Percentiles rank a stretch among this genome's conserved stretches.
These are phyloP conservation scores for Colletotrichum sp. DNA, from an alignment of 2,329 filamentous ascomycete species.

Conservation along the genomic window DNA sequence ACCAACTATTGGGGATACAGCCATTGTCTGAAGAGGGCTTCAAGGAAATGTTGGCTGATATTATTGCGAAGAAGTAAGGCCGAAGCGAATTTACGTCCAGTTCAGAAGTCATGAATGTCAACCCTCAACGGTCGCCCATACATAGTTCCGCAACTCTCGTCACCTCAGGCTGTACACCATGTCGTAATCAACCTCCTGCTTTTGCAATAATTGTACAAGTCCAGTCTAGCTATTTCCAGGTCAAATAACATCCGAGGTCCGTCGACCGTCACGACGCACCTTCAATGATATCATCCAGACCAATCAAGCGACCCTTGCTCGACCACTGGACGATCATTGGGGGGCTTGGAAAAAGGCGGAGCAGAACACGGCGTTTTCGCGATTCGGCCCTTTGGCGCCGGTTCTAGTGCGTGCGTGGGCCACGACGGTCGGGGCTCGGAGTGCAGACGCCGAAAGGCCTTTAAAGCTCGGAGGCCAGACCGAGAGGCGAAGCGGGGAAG, in stretches of 20 bases:
- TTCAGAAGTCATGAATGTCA: not conserved
- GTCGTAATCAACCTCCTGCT: not conserved
- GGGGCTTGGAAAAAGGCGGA: too few relatives aligned
- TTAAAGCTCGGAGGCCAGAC: not conserved
- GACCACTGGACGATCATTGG: not conserved
- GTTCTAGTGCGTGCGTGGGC: not conserved
- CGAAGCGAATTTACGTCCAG: not conserved
- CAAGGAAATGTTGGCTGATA: not conserved
- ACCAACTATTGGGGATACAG: not conserved
- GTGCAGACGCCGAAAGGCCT: not conserved
- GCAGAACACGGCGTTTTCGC: too few relatives aligned
- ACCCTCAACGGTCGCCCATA: rapidly evolving
- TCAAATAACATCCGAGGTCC: not conserved
- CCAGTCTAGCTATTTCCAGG: not conserved
- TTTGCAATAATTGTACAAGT: not conserved
- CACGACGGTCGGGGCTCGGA: not conserved
- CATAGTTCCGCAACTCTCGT: not conserved
- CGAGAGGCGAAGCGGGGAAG: not conserved
- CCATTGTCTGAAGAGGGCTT: not conserved
- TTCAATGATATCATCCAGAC: not conserved
- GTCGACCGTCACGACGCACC: not conserved
- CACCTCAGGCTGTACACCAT: not conserved
- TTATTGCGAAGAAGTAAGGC: not conserved
- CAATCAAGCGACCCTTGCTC: not conserved
- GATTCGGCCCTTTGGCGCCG: not conserved